Percentiles rank a stretch among this genome's conserved stretches.
phyloP scores from a whole-genome alignment of 2,329 filamentous ascomycete genomes.

The Cladophialophora chaetospira region DNA sequence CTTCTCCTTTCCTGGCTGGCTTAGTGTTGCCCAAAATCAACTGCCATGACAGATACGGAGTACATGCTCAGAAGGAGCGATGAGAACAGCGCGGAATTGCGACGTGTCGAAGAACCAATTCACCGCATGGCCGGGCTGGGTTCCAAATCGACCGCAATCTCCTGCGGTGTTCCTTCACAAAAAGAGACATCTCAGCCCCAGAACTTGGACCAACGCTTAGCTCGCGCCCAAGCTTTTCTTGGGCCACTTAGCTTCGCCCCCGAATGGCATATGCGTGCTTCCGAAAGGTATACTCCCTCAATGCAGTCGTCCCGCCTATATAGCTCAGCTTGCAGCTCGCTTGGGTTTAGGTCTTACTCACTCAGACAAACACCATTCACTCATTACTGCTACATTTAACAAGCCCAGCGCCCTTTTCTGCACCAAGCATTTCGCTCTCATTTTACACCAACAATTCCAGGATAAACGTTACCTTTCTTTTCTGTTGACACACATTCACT shows the following conservation, averaged over 20 bases:
- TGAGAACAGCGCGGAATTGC: not conserved
- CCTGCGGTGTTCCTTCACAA: not conserved
- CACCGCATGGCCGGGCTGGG: conserved; percentile 3
- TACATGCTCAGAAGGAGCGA: not conserved
- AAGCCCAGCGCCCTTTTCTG: conserved; percentile 1
- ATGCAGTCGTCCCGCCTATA: conserved; percentile 2
- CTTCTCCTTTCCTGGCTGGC: too few relatives aligned
- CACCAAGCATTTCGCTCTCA: conserved; percentile 4
- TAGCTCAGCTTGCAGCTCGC: conserved; percentile 12
- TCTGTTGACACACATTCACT: conserved; percentile 20
- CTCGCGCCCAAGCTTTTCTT: conserved; percentile 6
- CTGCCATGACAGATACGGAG: not conserved
- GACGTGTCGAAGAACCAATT: not conserved
- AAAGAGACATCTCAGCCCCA: not conserved
- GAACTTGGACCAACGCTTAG: not conserved
- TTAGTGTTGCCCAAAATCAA: too few relatives aligned
- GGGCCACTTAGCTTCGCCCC: conserved; percentile 6
- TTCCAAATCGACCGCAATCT: conserved; percentile 8
- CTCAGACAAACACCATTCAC: conserved; percentile 11
- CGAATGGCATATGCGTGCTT: conserved; percentile 1
- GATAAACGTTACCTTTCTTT: conserved; percentile 9
- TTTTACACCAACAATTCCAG: not conserved
- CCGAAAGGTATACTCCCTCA: not conserved
- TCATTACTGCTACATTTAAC: conserved; percentile 10
- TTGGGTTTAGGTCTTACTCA: conserved; percentile 19